Base-by-base conservation (phyloP, 495 filamentous ascomycete species). In the Opeltia flavorubescens region DNA sequence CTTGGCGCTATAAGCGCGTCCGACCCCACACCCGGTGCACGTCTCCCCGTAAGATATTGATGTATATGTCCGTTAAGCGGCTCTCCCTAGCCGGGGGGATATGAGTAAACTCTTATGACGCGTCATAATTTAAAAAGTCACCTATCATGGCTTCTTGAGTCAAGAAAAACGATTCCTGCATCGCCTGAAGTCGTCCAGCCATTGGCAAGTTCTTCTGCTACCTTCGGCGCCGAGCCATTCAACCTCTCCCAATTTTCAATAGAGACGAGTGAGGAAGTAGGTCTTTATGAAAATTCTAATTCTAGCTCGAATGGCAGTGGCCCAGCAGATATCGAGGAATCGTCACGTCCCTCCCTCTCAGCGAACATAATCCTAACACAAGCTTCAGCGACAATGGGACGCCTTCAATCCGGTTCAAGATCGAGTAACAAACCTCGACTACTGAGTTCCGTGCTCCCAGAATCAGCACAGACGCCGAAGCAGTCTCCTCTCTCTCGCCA, bases 391-490 rank as follows among this genome's bases (percentile, higher is more conserved):
- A 60, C 68, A 23, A 84, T 83, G 80, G 78, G 72, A 48, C 68
- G 70, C 50, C 56, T 80, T 43, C 56, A 70, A 42, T 62, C 75
- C 28, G 67, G 65, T 45, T 68, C 76, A 8, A 67, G 62, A 39
- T 75, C 75, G 8, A 66, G 65, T 41, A 66, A 66, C 15, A 75
- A 72, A 49, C 68, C 66, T 51, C 67, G 64, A 36, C 60, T 75
- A 60, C 56, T 69, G 44, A 67, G 66, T 49, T 61, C 60, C 43
- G 43, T 42, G 26, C 60, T 59, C 31, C 51, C 58, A 27, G 25
- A 42, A 9, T 44, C 50, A 41, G 47, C 51, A 26, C 48, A 51
- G 20, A 53, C 46, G 18, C 54, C 48, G 33, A 55, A 47, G 45
- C 34, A 53, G 27, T 34, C 57, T 8, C 49, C 49, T n/a, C 36